Evolutionary conservation across 2,329 filamentous ascomycete genomes (phyloP), one percentile per base, ranked within the genome.

Genomic region (Pestalotiopsis sp.): DNA sequence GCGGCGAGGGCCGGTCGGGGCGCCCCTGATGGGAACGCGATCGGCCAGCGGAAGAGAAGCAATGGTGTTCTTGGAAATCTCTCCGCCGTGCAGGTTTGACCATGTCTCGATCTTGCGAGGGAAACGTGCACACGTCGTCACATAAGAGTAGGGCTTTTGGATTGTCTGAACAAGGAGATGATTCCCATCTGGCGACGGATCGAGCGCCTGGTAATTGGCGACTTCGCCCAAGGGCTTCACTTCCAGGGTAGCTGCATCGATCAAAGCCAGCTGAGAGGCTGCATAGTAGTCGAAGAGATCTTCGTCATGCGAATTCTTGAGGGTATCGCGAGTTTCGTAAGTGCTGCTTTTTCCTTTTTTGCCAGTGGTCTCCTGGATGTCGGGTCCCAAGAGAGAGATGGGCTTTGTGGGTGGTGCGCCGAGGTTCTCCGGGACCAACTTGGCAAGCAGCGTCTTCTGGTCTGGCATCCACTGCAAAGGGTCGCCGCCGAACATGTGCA

Each of bases 281-380:
- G 60, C 60, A 23, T 38, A 63, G 60, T 63, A 63, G 60, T 63
- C 60, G 20, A 63, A 63, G 60, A 63, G 27, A 20, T 63, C 60
- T 23, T 63, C 60, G 31, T 63, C 60, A 13, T 63, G 60, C 2
- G 38, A 14, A 20, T 36, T 41, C 17, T 63, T 63, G 27, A 63
- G 60, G 12, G 60, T 45, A 36, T 63, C 60, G 14, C 60, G 60
- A 45, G 36, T 36, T 12, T 63, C 60, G 36, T 63, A 63, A 13
- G 60, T 63, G 60, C 60, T 63, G 31, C 60, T 63, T 14, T 63
- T 27, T 7, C 60, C 60, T 27, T 63, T 63, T 12, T 41, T 31
- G 38, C 60, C 60, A 12, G 14, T 23, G 60, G 60, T 14, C 36
- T 63, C 60, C 6, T 38, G 60, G 6, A 63, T 20, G 9, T 63